Evolutionary conservation across 1,139 yeast genomes (phyloP), one percentile per base, ranked within the genome.

Genomic region (Nematodospora anomalae): DNA sequence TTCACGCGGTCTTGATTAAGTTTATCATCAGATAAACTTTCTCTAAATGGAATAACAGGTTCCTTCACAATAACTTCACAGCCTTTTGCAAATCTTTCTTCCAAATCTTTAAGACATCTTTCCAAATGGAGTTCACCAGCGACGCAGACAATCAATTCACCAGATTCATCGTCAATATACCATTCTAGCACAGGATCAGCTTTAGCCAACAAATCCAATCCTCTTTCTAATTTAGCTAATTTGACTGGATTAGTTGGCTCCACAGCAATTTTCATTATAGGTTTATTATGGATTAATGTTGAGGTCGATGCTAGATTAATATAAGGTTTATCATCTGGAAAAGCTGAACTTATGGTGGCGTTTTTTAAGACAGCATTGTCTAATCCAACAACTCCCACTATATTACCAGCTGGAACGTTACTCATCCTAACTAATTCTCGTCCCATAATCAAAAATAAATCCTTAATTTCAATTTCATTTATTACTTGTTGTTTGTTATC

Each of bases 91-190:
- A 90, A 94, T 47, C 97, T 71, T 48, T 89, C 97, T 40, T 78
- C 80, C 52, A 90, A 66, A 63, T 90, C 97, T 52, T 86, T 88
- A 49, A 90, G 61, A 58, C 97, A 89, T 56, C 97, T 75, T 54
- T 90, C 97, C 38, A 90, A 67, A 63, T 90, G 97, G 43, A 90
- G 71, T 58, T 90, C 97, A 36, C 97, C 97, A n/a, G 97, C 96
- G 12, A 95, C 89, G 44, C 95, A 85, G 50, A 90, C 69, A 47
- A 90, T 88, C 51, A 85, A 85, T 58, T 90, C 97, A 42, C 97
- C 97, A 8, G 84, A 81, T 39, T 71, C 76, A 47, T 87, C 96
- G 51, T 86, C 92, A 29, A 86, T 70, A 51, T 78, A 83, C 48
- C 90, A 85, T 52, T 87, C 89, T 25, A 89, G 90, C 51, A 95